Base-by-base conservation (phyloP, 2,329 filamentous ascomycete species). In the Monosporascus sp. region DNA sequence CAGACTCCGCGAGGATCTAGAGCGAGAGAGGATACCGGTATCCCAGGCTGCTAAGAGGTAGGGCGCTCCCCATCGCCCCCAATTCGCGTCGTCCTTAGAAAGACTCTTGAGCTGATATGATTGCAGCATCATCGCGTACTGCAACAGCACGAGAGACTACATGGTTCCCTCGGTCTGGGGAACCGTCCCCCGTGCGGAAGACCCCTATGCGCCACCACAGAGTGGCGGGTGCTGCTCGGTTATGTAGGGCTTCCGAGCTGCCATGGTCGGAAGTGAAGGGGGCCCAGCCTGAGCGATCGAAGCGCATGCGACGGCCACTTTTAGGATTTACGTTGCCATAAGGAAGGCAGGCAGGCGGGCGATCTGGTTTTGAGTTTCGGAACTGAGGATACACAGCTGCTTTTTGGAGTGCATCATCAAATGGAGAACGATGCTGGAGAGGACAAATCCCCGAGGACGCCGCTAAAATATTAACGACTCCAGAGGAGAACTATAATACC, bases 161-260 rank as follows among this genome's bases (percentile, higher is more conserved):
- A 97, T 99, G 94, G 92, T 97, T 51, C 92, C 92, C 50, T 96
- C 91, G 51, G 89, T 95, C 72, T 99, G 94, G 94, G 93, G 93
- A 63, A 84, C 87, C 57, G 91, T 97, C 60, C 91, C 95, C 69
- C 93, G 91, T 79, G 87, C 89, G 72, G 94, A 97, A 71, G 94
- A 99, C 71, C 94, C 94, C n/a, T 99, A 99, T 72, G 91, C 93
- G 67, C 93, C 93, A 63, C 93, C 95, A 78, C 91, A 95, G 77
- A 90, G 84, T 63, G 88, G 86, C 69, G 89, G 91, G 66, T 99
- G 94, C 84, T 99, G 94, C 78, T 81, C 88, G 67, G 86, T 99
- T 75, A 97, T 97, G 93, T 97, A 83, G 63, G 71, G 45, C 44
- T 48, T 48, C 40, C 52, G 52, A 60, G 54, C 51, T 31, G 48